These are phyloP conservation scores for Novymonas esmeraldas DNA, from an alignment of 208 protist genomes.

Conservation along the genomic window DNA sequence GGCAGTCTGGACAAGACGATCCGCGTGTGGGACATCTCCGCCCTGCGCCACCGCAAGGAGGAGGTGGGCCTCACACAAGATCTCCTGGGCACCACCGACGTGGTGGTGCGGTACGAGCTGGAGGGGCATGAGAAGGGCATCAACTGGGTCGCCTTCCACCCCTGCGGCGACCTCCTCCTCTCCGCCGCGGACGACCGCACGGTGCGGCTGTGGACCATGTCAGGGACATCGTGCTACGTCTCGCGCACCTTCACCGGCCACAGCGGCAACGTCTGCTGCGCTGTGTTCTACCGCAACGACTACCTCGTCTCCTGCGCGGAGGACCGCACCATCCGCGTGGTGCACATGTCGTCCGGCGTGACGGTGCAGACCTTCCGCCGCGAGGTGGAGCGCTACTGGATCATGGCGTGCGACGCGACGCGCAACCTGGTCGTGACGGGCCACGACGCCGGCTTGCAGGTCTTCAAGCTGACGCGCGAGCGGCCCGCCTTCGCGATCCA, in stretches of 20 bases:
- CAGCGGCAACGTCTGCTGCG: constrained; percentile 98
- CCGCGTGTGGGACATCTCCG: constrained; percentile 99
- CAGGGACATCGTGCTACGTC: constrained; percentile 81
- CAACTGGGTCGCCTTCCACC: constrained; percentile 99
- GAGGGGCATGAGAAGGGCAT: constrained; percentile 99
- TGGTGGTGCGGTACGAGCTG: constrained; percentile 94
- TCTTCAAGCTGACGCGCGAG: constrained; percentile 99
- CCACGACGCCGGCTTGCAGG: constrained; percentile 96
- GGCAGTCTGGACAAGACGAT: constrained; percentile 99
- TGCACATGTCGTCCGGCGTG: constrained; percentile 58
- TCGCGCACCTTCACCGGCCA: constrained; percentile 96
- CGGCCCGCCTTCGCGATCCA: constrained; percentile 83
- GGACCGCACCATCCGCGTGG: constrained; percentile 95
- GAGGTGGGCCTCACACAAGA: constrained; percentile 85
- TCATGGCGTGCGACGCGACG: constrained; percentile 93
- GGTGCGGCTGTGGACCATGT: constrained; percentile 97
- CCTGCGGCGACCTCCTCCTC: constrained; percentile 92
- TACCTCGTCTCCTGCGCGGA: constrained; percentile 97
- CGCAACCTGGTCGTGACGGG: constrained; percentile 98
- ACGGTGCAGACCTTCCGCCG: constrained; percentile 92
- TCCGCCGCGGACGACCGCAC: constrained; percentile 98
- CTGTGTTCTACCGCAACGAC: constrained; percentile 97
- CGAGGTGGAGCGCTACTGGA: constrained; percentile 98
- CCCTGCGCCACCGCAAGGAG: constrained; percentile 71
- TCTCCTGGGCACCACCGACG: constrained; percentile 95